Percentiles rank a stretch among this genome's conserved stretches.
phyloP scores from a whole-genome alignment of 768 basidiomycete genomes.

The Lactifluus rugatus region DNA sequence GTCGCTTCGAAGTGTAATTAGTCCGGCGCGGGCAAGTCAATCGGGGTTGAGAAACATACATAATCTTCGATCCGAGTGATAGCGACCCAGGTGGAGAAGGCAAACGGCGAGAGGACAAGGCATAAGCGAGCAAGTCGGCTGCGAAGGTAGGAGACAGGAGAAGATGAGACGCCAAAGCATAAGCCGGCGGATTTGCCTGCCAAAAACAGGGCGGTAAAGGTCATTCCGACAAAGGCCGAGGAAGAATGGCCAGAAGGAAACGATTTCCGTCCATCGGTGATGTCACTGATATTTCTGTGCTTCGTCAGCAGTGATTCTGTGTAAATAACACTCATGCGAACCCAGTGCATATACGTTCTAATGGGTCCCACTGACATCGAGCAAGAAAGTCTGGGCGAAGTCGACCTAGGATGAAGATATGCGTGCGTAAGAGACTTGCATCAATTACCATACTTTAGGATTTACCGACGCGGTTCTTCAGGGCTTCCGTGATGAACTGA shows the following conservation, averaged over 20 bases:
- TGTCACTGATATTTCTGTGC: conserved; percentile 26
- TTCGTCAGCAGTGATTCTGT: not conserved
- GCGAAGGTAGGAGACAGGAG: conserved; percentile 30
- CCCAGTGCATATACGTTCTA: conserved; percentile 45
- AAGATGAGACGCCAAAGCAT: conserved; percentile 35
- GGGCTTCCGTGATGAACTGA: conserved; percentile 38
- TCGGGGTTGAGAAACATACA: conserved; percentile 32
- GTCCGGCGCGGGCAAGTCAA: not conserved
- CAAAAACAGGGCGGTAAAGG: conserved; percentile 50
- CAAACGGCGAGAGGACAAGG: conserved; percentile 44
- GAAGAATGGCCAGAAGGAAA: conserved; percentile 68
- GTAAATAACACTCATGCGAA: conserved; percentile 21
- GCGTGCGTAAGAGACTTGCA: not conserved
- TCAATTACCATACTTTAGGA: not conserved
- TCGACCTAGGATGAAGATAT: conserved; percentile 26
- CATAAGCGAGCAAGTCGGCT: conserved; percentile 40
- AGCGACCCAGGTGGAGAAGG: conserved; percentile 51
- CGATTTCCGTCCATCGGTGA: conserved; percentile 46
- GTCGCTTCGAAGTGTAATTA: conserved; percentile 34
- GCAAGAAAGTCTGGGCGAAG: conserved; percentile 59
- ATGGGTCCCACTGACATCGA: conserved; percentile 51
- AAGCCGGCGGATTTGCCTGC: conserved; percentile 57
- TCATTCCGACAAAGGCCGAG: conserved; percentile 56
- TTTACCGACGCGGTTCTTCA: conserved; percentile 53
- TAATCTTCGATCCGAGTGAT: conserved; percentile 56